A percentile compares a stretch with the other conserved stretches of the same genome.
Conservation (phyloP, 768 basidiomycete genomes). For the Trametes cubensis region DNA sequence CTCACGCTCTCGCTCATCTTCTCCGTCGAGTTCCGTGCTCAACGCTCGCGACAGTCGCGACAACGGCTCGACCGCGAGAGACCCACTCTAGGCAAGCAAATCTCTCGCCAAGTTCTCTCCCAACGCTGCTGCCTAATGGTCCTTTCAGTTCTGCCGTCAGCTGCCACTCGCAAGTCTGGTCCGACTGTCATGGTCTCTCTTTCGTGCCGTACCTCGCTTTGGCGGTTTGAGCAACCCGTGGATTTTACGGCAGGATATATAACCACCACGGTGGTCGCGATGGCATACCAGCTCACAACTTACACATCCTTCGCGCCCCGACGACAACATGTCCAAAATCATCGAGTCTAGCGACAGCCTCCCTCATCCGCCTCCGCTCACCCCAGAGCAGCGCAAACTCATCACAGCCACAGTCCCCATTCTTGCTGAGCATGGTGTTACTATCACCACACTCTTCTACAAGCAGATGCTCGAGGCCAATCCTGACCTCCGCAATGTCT, state of each 20-base stretch:
- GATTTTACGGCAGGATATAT: neutral
- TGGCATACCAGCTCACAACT: no score
- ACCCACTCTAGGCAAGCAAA: neutral
- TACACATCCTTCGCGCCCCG: neutral
- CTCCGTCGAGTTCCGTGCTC: neutral
- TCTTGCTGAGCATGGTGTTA: slow-evolving; percentile 27
- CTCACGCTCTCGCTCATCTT: neutral
- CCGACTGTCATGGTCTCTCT: neutral
- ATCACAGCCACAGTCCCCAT: slow-evolving; percentile 27
- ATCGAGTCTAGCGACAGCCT: slow-evolving; percentile 20
- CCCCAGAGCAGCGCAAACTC: slow-evolving; percentile 29
- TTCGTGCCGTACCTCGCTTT: neutral
- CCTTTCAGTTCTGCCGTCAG: neutral
- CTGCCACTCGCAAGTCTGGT: neutral
- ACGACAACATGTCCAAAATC: slow-evolving; percentile 12
- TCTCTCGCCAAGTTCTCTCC: neutral
- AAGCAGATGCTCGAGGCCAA: slow-evolving; percentile 27
- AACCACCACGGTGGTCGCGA: neutral
- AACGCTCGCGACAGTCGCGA: neutral
- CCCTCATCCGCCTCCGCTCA: slow-evolving; percentile 25
- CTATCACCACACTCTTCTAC: slow-evolving; percentile 29
- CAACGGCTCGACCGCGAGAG: neutral
- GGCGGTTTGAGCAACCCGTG: neutral
- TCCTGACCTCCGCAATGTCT: slow-evolving; percentile 28
- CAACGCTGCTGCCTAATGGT: neutral